Percentiles rank a stretch among this genome's conserved stretches.
These are phyloP conservation scores for Penicillium coprophilum DNA, from an alignment of 495 filamentous ascomycete genomes.

Conservation along the genomic window DNA sequence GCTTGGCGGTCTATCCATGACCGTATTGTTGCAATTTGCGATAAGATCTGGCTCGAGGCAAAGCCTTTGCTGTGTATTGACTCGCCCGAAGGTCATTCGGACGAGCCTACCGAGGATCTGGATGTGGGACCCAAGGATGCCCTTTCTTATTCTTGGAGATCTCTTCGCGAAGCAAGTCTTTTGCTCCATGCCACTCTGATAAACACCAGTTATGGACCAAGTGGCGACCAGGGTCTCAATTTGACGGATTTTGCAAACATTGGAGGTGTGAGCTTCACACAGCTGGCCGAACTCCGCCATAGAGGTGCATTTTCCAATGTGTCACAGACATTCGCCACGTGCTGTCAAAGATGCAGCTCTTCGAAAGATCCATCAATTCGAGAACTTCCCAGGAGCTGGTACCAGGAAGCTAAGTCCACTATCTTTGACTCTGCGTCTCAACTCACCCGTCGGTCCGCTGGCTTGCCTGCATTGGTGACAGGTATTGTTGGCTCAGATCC, in stretches of 20 bases:
- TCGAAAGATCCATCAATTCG: conserved; percentile 47
- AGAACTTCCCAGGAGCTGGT: conserved; percentile 53
- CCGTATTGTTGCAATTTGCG: conserved; percentile 56
- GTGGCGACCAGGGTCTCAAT: conserved; percentile 30
- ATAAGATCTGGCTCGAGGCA: conserved; percentile 70
- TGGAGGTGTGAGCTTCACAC: conserved; percentile 71
- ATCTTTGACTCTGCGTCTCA: conserved; percentile 72
- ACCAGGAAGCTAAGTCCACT: conserved; percentile 62
- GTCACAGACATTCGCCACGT: conserved; percentile 77
- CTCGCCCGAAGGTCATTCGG: conserved; percentile 84
- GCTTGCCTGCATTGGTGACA: conserved; percentile 80
- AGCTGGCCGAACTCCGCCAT: conserved; percentile 81
- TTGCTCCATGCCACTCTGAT: conserved; percentile 44
- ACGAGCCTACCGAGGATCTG: conserved; percentile 67
- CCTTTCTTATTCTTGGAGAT: conserved; percentile 90
- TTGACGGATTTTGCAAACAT: conserved; percentile 50
- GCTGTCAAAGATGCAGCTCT: conserved; percentile 62
- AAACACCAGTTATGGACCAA: conserved; percentile 41
- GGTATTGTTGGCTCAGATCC: conserved; percentile 60
- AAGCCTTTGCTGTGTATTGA: conserved; percentile 80
- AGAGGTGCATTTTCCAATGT: conserved; percentile 93
- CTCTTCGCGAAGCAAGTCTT: conserved; percentile 82
- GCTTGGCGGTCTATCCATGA: conserved; percentile 49
- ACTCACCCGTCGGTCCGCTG: conserved; percentile 86
- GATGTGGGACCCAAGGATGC: conserved; percentile 76